phyloP scores from a whole-genome alignment of 1,284 basidiomycete species.

The Trametes hirsuta region DNA sequence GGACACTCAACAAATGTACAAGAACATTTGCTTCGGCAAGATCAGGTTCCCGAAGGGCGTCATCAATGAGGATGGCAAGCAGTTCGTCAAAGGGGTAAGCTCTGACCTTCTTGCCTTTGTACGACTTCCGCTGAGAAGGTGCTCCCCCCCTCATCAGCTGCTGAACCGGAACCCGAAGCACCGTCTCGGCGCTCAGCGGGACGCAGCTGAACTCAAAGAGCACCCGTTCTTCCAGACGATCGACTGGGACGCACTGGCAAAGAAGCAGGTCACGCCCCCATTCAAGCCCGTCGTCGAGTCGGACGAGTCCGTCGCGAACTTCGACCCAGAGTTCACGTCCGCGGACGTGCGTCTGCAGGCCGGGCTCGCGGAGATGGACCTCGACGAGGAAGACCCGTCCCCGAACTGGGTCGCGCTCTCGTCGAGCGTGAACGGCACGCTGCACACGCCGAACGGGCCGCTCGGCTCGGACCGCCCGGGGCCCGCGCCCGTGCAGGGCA shows the following conservation, averaged over 20 bases:
- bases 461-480: slow-evolving; percentile 61
- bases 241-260: slow-evolving; percentile 86
- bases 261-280: slow-evolving; percentile 93
- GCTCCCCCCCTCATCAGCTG: slow-evolving; percentile 54
- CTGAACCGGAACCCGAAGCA: slow-evolving; percentile 98
- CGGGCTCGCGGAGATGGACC: slow-evolving; percentile 57
- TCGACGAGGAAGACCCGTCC: slow-evolving; percentile 77
- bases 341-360: slow-evolving; percentile 80
- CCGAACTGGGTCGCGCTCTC: slow-evolving; percentile 62
- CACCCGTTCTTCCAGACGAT: slow-evolving; percentile 95
- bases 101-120: background rate
- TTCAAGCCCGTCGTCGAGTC: slow-evolving; percentile 99
- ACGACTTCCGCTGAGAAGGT: background rate
- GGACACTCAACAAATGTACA: slow-evolving; percentile 99
- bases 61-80: slow-evolving; percentile 97
- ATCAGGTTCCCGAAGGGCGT: slow-evolving; percentile 98
- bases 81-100: slow-evolving; percentile 97
- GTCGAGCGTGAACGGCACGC: slow-evolving; percentile 42
- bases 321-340: slow-evolving; percentile 97
- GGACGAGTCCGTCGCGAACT: slow-evolving; percentile 97
- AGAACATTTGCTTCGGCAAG: slow-evolving; percentile 99
- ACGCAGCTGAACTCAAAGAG: slow-evolving; percentile 94
- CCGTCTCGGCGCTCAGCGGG: slow-evolving; percentile 89
- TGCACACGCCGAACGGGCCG: slow-evolving; percentile 73
- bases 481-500: slow-evolving; percentile 44